A percentile compares a stretch with the other conserved stretches of the same genome.
phyloP scores from a whole-genome alignment of 176 grass and related monocot species.

The Bromus sterilis region DNA sequence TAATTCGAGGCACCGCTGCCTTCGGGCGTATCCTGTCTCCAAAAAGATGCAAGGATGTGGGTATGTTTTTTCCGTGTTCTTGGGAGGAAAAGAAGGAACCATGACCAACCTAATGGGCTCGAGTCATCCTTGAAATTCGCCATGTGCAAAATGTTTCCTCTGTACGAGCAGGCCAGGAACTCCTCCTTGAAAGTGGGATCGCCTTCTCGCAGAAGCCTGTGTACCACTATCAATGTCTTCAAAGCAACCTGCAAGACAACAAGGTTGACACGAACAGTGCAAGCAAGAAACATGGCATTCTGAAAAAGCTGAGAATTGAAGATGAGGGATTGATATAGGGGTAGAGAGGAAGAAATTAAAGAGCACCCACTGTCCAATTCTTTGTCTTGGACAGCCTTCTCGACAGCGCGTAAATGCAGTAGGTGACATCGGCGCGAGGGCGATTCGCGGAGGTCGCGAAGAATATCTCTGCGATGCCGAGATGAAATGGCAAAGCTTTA shows the following conservation, averaged over 20 bases:
- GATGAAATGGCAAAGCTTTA: not conserved
- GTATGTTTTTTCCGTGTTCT: not conserved
- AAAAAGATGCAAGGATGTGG: not conserved
- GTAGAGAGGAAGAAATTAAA: not conserved
- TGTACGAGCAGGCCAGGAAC: slow-evolving; percentile 56
- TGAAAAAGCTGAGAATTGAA: not conserved
- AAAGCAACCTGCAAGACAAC: slow-evolving; percentile 67
- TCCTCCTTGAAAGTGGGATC: slow-evolving; percentile 97
- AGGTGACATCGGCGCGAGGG: slow-evolving; percentile 69
- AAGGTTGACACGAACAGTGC: not conserved
- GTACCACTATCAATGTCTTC: slow-evolving; percentile 92
- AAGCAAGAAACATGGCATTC: not conserved
- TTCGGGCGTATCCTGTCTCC: not conserved
- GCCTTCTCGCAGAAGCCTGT: slow-evolving; percentile 81
- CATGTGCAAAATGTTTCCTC: slow-evolving; percentile 67
- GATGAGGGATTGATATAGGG: not conserved
- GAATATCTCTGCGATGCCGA: slow-evolving; percentile 48
- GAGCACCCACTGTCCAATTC: slow-evolving; percentile 68
- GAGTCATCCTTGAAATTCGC: slow-evolving; percentile 94
- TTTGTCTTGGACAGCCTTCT: slow-evolving; percentile 81
- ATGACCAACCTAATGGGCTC: slow-evolving; percentile 48
- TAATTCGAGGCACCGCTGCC: not conserved
- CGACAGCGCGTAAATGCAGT: slow-evolving; percentile 74
- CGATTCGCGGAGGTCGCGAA: slow-evolving; percentile 45
- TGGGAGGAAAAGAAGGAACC: not conserved